These are phyloP conservation scores for Brachypodium distachyon DNA, from an alignment of 202 grass and related monocot genomes.

Conservation along the genomic window DNA sequence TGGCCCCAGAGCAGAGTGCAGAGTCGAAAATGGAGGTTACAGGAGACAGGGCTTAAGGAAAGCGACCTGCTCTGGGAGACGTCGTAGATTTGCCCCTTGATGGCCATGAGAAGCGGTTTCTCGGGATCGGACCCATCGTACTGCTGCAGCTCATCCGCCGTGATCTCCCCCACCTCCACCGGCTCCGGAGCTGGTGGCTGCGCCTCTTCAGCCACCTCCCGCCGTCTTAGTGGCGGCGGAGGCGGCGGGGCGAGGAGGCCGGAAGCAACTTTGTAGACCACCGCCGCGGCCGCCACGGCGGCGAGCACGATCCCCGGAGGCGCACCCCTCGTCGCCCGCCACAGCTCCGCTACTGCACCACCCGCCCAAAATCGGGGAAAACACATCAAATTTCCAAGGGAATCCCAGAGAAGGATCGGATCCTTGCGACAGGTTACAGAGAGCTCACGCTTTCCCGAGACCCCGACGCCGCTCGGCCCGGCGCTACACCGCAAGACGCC, in stretches of 20 bases:
- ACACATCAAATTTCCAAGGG: background rate
- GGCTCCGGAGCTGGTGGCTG: constrained; percentile 24
- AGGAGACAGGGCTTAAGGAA: background rate
- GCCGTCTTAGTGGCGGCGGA: background rate
- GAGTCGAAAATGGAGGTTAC: background rate
- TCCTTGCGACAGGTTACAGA: background rate
- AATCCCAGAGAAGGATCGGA: background rate
- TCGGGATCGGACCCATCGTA: constrained; percentile 72
- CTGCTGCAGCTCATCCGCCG: constrained; percentile 58
- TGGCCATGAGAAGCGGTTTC: constrained; percentile 70
- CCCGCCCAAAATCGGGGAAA: background rate
- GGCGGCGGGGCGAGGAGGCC: constrained; percentile 29
- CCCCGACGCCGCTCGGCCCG: background rate
- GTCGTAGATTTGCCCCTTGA: constrained; percentile 93
- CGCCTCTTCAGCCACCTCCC: background rate
- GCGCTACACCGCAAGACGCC: constrained; percentile 12
- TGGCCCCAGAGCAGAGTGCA: background rate
- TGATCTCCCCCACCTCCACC: constrained; percentile 61
- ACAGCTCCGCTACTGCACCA: constrained; percentile 39
- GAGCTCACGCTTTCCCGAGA: constrained; percentile 17
- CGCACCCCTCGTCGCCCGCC: constrained; percentile 36
- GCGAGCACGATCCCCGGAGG: constrained; percentile 41
- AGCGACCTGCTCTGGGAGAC: constrained; percentile 66
- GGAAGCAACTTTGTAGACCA: constrained; percentile 42
- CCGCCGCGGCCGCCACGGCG: constrained; percentile 21